Conservation (phyloP, 257 asterid genomes). For the Lithospermum erythrorhizon region DNA sequence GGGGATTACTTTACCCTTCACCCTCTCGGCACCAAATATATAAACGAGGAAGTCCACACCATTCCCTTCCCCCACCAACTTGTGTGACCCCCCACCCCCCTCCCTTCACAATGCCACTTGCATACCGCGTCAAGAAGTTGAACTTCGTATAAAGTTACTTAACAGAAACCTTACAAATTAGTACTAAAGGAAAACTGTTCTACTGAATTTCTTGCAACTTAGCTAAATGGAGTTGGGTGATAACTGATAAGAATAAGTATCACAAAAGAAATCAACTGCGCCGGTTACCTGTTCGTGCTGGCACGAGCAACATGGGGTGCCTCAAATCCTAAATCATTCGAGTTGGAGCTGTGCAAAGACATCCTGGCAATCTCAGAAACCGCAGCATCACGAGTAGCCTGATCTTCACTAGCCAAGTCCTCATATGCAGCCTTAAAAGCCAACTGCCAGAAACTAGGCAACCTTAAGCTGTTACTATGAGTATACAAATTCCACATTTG, state of each 20-base stretch:
- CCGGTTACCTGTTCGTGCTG: conserved; percentile 16
- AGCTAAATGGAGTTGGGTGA: not conserved
- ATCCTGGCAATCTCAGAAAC: conserved; percentile 78
- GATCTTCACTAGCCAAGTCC: conserved; percentile 59
- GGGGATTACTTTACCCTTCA: too few relatives aligned
- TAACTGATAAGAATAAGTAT: too few relatives aligned
- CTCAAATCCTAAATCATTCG: conserved; percentile 30
- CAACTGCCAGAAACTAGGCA: conserved; percentile 80
- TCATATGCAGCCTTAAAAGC: conserved; percentile 94
- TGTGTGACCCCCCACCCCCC: too few relatives aligned
- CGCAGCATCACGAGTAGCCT: conserved; percentile 39
- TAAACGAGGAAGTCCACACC: too few relatives aligned
- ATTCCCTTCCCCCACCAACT: too few relatives aligned
- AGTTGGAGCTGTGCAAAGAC: conserved; percentile 49
- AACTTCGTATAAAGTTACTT: too few relatives aligned
- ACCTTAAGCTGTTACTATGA: conserved; percentile 40
- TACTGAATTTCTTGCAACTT: not conserved
- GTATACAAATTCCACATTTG: conserved; percentile 88
- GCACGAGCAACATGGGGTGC: conserved; percentile 24
- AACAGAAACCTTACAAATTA: too few relatives aligned
- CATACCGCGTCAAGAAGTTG: too few relatives aligned
- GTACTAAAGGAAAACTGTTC: too few relatives aligned
- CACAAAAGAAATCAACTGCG: too few relatives aligned
- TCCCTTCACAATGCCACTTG: too few relatives aligned
- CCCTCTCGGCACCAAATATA: too few relatives aligned